A percentile compares a stretch with the other conserved stretches of the same genome.
Conservation (phyloP, 345 rosid species). For the Tarenaya hassleriana region DNA sequence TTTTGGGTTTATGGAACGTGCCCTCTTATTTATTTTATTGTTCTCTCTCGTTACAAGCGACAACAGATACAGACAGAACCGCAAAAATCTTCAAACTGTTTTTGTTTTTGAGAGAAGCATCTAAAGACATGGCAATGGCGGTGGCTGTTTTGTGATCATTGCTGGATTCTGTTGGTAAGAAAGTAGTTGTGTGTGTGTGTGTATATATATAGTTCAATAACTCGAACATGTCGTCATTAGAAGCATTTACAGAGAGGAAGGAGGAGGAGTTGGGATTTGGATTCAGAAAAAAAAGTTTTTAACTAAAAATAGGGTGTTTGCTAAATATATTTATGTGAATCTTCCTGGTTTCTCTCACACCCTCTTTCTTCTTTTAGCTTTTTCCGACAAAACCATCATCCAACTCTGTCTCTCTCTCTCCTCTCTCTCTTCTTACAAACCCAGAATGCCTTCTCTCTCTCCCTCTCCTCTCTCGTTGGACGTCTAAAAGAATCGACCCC, state of each 20-base stretch:
- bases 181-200: not conserved
- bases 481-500: constrained; percentile 19
- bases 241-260: not conserved
- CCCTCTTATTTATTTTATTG: too few relatives aligned
- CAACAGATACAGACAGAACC: too few relatives aligned
- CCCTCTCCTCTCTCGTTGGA: constrained; percentile 40
- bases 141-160: too few relatives aligned
- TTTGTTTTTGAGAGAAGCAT: too few relatives aligned
- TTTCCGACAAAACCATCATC: constrained; percentile 25
- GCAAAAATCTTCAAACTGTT: too few relatives aligned
- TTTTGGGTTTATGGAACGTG: too few relatives aligned
- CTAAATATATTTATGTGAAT: constrained; percentile 11
- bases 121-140: too few relatives aligned
- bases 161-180: too few relatives aligned
- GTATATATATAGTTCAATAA: not conserved
- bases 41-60: too few relatives aligned
- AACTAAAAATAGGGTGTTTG: constrained; percentile 19
- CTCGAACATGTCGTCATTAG: too few relatives aligned
- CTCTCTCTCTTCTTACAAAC: constrained; percentile 22
- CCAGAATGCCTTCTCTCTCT: constrained; percentile 32
- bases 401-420: constrained; percentile 16
- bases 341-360: constrained; percentile 27
- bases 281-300: constrained; percentile 14
- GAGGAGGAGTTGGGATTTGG: constrained; percentile 23
- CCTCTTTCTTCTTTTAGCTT: constrained; percentile 22